Evolutionary conservation across 2,329 filamentous ascomycete species (phyloP).

Genomic region (Leptosphaerulina australis): DNA sequence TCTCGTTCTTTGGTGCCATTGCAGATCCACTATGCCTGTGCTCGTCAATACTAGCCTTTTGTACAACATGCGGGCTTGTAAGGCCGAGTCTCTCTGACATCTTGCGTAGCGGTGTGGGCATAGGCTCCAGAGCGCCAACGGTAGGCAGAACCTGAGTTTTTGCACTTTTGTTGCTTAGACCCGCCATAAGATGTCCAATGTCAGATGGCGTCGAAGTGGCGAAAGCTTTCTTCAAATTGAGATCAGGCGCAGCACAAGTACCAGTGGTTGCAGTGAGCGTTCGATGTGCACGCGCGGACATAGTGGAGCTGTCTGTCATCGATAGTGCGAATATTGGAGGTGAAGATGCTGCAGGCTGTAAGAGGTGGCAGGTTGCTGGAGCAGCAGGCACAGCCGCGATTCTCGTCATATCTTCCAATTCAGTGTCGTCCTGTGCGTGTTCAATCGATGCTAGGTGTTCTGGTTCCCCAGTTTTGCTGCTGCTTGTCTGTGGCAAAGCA

Average conservation of each 20-base stretch:
- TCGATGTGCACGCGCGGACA: neutral
- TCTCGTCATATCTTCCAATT: neutral
- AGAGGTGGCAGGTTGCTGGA: neutral
- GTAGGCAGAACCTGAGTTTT: neutral
- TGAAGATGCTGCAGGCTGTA: neutral
- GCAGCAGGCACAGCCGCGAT: no score
- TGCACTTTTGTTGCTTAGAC: constrained; percentile 1
- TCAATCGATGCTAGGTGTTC: neutral
- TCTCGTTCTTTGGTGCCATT: neutral
- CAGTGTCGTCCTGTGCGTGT: neutral
- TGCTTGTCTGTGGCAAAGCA: neutral
- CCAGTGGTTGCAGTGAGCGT: neutral
- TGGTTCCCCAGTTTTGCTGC: neutral
- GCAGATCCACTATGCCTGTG: neutral
- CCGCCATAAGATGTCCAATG: constrained; percentile 27
- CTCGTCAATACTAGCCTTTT: neutral
- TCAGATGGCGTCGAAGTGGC: constrained; percentile 7
- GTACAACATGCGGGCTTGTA: constrained; percentile 4
- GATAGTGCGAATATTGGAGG: neutral
- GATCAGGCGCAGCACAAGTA: neutral
- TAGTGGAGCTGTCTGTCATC: neutral
- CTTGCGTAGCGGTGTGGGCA: constrained; percentile 26
- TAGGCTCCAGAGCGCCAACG: constrained; percentile 5
- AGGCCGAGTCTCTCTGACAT: constrained; percentile 23
- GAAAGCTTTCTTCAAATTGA: neutral